Evolutionary conservation across 345 rosid genomes (phyloP), one percentile per base, ranked within the genome.

Genomic region (Excoecaria cochinchinensis): DNA sequence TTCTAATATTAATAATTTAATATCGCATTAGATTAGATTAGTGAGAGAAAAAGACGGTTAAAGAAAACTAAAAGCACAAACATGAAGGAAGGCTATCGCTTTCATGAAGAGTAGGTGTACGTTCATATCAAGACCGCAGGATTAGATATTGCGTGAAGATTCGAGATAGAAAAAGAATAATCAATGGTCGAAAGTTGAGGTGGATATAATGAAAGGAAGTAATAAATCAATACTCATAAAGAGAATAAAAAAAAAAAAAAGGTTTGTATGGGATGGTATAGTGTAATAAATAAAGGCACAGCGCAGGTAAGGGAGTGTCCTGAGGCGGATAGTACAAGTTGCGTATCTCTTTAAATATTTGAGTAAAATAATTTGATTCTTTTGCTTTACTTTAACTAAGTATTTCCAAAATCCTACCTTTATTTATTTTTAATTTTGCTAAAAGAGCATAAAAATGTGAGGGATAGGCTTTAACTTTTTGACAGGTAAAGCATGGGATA

Each of bases 81-180:
- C 4, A 5, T 24, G 36, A 24, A n/a, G 40, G 44, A 51, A 62
- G 17, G 47, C 17, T 24, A 8, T 77, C 31, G 38, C 36, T 36
- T 36, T n/a, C 62, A 11, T 42, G 24, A 40, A 13, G 67, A 40
- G 71, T 74, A 31, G 84, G 62, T 48, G 48, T 6, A 1, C 73
- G 14, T 19, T 25, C 9, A 0, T 3, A 40, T 2, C 16, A 0
- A 13, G 7, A 59, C 83, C 83, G 83, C 77, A 72, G 62, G 85
- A 77, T 85, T 5, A 16, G 4, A 40, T 15, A 1, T 17, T 12
- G 47, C 77, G 40, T 63, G 15, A 15, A 73, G 61, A 63, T 74
- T 73, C 66, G 52, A 8, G 67, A 44, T 3, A 21, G n/a, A 13
- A 4, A 55, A 57, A 11, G 52, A 50, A 16, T 38, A 1, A 66